Percentiles rank a stretch among this genome's conserved stretches.
Evolutionary conservation across 176 grass and related monocot species (phyloP).

Genomic region (Elaeis guineensis): DNA sequence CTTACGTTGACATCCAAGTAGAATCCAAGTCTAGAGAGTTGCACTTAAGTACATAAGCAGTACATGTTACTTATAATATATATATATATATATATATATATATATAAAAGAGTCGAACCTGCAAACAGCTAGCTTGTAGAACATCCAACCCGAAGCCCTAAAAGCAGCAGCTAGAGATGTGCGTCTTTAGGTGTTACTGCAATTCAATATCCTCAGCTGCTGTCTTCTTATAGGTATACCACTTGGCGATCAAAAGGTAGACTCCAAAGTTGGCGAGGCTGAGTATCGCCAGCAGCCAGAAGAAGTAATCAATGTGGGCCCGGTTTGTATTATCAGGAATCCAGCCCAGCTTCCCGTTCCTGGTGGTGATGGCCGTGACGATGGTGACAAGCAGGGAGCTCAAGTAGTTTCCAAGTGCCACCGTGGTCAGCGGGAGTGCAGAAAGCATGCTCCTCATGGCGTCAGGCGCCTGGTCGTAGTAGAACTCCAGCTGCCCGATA

Average conservation of each 20-base stretch:
- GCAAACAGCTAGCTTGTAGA: no score
- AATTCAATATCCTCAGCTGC: background rate
- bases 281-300: background rate
- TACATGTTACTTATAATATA: no score
- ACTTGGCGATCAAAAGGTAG: conserved; percentile 2
- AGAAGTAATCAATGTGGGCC: conserved; percentile 5
- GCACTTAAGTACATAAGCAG: no score
- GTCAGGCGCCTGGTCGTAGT: conserved; percentile 15
- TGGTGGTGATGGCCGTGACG: background rate
- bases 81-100: no score
- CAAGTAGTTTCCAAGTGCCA: conserved; percentile 10
- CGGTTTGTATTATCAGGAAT: background rate
- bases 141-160: no score
- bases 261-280: background rate
- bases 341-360: background rate
- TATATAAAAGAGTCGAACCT: no score
- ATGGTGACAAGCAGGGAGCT: conserved; percentile 1
- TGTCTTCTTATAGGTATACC: conserved; percentile 4
- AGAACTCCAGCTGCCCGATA: conserved; percentile 15
- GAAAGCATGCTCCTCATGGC: conserved; percentile 13
- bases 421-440: conserved; percentile 8
- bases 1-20: no score
- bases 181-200: no score
- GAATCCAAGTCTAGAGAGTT: no score
- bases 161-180: no score